Evolutionary conservation across 1,284 basidiomycete species (phyloP).

Genomic region (Cryptococcus neoformans): DNA sequence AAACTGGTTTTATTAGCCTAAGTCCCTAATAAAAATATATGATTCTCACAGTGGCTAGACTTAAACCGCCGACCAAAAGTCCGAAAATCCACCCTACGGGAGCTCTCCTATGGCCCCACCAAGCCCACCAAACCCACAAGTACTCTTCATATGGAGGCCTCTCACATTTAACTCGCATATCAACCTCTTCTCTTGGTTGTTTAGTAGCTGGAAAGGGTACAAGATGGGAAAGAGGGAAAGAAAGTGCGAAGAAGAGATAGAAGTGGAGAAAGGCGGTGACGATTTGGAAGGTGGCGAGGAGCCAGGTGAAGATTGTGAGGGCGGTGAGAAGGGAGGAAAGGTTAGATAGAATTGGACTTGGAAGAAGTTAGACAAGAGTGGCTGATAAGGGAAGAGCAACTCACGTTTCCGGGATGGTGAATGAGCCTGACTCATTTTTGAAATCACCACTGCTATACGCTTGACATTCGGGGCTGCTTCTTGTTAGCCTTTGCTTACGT

Average conservation of each 20-base stretch:
- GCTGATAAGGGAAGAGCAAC: not conserved
- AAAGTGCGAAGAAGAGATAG: conserved; percentile 33
- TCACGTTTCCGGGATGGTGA: conserved; percentile 26
- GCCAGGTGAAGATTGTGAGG: conserved; percentile 23
- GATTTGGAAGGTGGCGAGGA: conserved; percentile 19
- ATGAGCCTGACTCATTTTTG: conserved; percentile 8
- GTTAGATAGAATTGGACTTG: not conserved
- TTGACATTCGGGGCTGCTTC: conserved; percentile 6
- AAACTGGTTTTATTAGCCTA: conserved; percentile 8
- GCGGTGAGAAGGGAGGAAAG: conserved; percentile 20
- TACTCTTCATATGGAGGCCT: conserved; percentile 23
- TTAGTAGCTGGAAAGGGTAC: conserved; percentile 1
- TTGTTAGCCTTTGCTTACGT: not conserved
- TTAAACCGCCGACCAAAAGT: conserved; percentile 8
- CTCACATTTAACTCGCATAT: conserved; percentile 26
- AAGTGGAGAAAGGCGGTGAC: conserved; percentile 24
- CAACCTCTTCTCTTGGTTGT: conserved; percentile 20
- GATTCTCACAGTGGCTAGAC: conserved; percentile 16
- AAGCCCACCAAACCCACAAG: conserved; percentile 40
- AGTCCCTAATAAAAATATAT: not conserved
- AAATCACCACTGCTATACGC: conserved; percentile 21
- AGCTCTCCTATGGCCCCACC: conserved; percentile 31
- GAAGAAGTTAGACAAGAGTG: too few species aligned
- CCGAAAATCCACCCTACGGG: conserved; percentile 22
- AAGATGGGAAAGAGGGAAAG: conserved; percentile 25